Base-by-base conservation (phyloP, 768 basidiomycete species). In the Mrakia blollopis region DNA sequence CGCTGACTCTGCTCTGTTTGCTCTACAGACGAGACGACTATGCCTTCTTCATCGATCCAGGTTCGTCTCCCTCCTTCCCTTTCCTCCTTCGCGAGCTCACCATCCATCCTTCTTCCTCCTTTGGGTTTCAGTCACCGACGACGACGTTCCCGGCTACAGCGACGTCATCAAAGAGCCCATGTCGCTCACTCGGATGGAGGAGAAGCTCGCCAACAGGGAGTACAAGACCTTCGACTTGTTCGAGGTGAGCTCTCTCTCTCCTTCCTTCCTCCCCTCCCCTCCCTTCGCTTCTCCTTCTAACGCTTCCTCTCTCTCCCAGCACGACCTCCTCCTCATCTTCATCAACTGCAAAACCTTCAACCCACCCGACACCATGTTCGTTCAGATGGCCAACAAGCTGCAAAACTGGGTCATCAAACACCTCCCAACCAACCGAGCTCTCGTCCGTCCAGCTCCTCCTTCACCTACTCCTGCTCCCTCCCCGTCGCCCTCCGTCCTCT, bases 281-380 rank as follows among this genome's bases (percentile, higher is more conserved):
- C n/a, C 35, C 28, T 3, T n/a, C n/a, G n/a, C n/a, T 25, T 50
- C n/a, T 44, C 47, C 37, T 39, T 8, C 65, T 68, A 14, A 67
- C 32, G 8, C 39, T 23, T 23, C 8, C 7, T 50, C 18, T 54
- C 44, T 16, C 32, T 18, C 61, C 28, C 89, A 91, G 79, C 89
- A 90, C 57, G 97, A 99, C 84, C 92, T 98, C 86, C 91, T 91
- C 83, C 86, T 95, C 78, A 94, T 98, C 91, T 91, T 97, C 81
- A 87, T 89, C 69, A 99, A 99, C 83, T 98, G 95, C 82, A 90
- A 91, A 83, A 85, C 87, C 2, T 99, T 96, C 87, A 98, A 99
- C 80, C 94, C 94, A 10, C 86, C 89, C 32, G 91, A 91, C n/a
- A 93, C 93, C 13, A 72, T 72, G 44, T 77, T 77, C 30, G 37